Conservation (phyloP, 495 filamentous ascomycete species). For the Penicillium pulvis region DNA sequence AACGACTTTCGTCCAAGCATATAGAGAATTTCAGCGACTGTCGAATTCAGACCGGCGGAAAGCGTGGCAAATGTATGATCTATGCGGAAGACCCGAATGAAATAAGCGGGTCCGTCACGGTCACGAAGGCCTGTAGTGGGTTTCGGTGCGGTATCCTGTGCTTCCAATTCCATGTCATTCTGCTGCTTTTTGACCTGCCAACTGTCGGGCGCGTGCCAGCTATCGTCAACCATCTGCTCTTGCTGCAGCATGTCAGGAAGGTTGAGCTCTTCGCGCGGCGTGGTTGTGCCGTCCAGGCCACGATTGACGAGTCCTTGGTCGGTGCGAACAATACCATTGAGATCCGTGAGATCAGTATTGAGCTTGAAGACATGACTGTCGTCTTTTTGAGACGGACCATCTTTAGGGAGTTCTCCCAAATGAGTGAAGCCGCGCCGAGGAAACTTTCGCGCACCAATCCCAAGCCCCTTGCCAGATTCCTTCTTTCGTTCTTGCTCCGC, state of each 20-base stretch:
- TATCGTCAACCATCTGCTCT: constrained; percentile 28
- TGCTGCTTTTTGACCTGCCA: constrained; percentile 76
- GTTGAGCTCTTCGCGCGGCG: constrained; percentile 42
- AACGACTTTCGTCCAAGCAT: constrained; percentile 90
- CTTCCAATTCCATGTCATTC: constrained; percentile 61
- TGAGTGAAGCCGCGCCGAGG: constrained; percentile 60
- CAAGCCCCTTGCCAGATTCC: constrained; percentile 41
- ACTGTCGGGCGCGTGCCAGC: constrained; percentile 90
- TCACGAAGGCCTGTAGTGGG: constrained; percentile 50
- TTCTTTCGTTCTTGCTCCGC: constrained; percentile 49
- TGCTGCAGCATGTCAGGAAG: constrained; percentile 24
- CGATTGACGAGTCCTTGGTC: constrained; percentile 17
- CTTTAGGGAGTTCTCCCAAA: constrained; percentile 39
- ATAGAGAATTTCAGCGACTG: constrained; percentile 78
- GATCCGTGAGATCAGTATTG: constrained; percentile 79
- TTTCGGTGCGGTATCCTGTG: constrained; percentile 62
- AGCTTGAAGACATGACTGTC: constrained; percentile 62
- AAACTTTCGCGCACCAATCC: constrained; percentile 36
- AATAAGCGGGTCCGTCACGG: constrained; percentile 71
- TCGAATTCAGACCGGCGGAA: constrained; percentile 75
- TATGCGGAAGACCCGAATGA: constrained; percentile 91
- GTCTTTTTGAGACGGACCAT: constrained; percentile 33
- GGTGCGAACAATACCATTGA: constrained; percentile 78
- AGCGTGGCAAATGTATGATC: constrained; percentile 94
- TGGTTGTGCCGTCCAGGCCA: constrained; percentile 43